Evolutionary conservation across 805 yeast genomes (phyloP).

Genomic region (Ogataea naganishii): DNA sequence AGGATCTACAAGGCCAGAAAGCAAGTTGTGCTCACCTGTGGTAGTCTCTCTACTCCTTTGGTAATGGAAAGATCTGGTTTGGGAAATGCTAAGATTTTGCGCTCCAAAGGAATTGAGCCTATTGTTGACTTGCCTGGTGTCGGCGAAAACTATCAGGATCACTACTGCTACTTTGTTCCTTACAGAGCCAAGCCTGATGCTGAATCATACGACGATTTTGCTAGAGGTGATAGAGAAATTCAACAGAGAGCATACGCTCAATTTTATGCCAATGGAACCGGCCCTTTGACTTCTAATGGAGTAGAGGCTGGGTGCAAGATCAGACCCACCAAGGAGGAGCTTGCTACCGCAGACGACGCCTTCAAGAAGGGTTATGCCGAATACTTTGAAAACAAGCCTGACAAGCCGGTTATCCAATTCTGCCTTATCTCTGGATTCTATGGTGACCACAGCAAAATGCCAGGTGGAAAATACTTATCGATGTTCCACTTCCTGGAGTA

Average conservation of each 20-base stretch:
- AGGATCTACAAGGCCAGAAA: conserved; percentile 29
- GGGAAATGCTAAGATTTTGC: conserved; percentile 19
- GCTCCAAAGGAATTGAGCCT: conserved; percentile 20
- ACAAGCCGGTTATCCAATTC: conserved; percentile 22
- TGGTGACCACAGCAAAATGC: conserved; percentile 22
- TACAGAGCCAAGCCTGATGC: conserved; percentile 19
- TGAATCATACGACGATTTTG: conserved; percentile 21
- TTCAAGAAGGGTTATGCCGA: conserved; percentile 17
- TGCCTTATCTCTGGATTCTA: conserved; percentile 21
- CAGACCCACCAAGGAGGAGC: conserved; percentile 20
- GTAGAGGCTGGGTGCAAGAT: conserved; percentile 23
- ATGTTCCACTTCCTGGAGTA: conserved; percentile 23
- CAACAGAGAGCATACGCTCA: conserved; percentile 19
- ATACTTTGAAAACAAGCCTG: conserved; percentile 20
- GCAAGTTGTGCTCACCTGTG: conserved; percentile 36
- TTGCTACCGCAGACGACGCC: conserved; percentile 17
- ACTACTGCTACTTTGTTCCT: conserved; percentile 21
- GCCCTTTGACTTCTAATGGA: conserved; percentile 22
- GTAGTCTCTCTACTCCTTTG: conserved; percentile 39
- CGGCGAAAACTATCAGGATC: conserved; percentile 22
- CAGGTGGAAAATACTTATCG: conserved; percentile 19
- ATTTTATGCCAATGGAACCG: conserved; percentile 22
- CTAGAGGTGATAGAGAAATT: conserved; percentile 18
- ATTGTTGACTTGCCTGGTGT: conserved; percentile 23
- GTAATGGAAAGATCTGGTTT: conserved; percentile 41